A percentile compares a stretch with the other conserved stretches of the same genome.
Conservation (phyloP, 345 rosid species). For the Syzygium aqueum region DNA sequence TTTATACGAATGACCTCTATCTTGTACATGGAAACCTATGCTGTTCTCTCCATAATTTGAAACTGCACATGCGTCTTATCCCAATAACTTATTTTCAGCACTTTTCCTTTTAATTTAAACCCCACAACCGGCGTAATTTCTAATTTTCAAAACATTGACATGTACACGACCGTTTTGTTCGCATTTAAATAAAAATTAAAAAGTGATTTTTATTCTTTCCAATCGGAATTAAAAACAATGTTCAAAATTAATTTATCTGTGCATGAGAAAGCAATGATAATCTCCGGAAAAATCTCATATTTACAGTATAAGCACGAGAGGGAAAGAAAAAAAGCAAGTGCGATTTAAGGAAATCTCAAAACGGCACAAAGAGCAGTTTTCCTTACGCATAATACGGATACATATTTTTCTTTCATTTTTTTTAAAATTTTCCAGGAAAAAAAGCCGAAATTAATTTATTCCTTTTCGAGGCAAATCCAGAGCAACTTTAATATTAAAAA, state of each 20-base stretch:
- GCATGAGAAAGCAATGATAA: background rate
- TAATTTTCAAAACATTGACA: background rate
- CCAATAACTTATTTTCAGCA: no score
- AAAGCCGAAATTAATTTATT: background rate
- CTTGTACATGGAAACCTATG: background rate
- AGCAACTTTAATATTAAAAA: background rate
- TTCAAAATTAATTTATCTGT: background rate
- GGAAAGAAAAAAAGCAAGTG: background rate
- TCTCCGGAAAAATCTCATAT: background rate
- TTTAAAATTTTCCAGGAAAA: background rate
- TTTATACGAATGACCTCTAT: no score
- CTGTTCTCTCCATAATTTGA: no score
- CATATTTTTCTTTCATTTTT: background rate
- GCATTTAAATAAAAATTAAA: background rate
- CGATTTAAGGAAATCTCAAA: background rate
- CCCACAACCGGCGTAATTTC: background rate
- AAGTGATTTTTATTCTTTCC: background rate
- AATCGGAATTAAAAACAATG: background rate
- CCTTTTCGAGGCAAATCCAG: background rate
- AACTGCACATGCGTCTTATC: no score
- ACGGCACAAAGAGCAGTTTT: background rate
- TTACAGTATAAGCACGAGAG: accelerated
- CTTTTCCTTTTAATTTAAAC: background rate
- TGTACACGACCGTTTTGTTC: accelerated
- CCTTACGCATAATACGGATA: background rate